Evolutionary conservation across 768 basidiomycete species (phyloP), one percentile per base, ranked within the genome.

Genomic region (Boletus tylopilopsis): DNA sequence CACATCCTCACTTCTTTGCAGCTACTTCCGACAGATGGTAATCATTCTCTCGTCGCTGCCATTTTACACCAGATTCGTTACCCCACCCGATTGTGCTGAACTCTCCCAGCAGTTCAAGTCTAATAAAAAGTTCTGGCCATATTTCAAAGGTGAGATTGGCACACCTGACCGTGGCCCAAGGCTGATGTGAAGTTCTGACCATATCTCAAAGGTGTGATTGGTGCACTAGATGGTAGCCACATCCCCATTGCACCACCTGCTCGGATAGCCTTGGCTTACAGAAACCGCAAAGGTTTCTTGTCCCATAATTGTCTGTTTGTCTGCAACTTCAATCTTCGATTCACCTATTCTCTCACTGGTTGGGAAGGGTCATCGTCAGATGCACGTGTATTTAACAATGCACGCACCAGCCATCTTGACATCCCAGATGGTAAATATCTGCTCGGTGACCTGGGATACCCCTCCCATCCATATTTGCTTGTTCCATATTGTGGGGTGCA

Each of bases 341-440:
- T 76, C 42, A 54, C 60, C 6, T 77, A 75, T 54, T 37, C 72
- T 8, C 51, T 71, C 4, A 67, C 61, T 47, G 71, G 73, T 1
- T 75, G 70, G 67, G 74, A 77, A 35, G 74, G 74, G 0, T 68
- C 64, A 27, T 61, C 62, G 6, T 59, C 72, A 3, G 71, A 76
- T 64, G 55, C 63, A 15, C 11, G 4, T 2, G 13, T 42, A 1
- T 42, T 16, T 29, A 12, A 4, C 5, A 40, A 69, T 58, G 64
- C 71, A 6, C 54, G 56, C 3, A 2, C 50, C 1, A 37, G 43
- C 6, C 65, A 68, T 50, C 60, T 76, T 25, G 2, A 25, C 0
- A 68, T 75, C 34, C 64, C 70, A 2, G 35, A 45, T 4, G 68
- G 67, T 4, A 64, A 63, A 37, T 73, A 62, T 38, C 69, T 68